Evolutionary conservation across 1,284 basidiomycete species (phyloP).

Genomic region (Cutaneotrichosporon spelunceum): DNA sequence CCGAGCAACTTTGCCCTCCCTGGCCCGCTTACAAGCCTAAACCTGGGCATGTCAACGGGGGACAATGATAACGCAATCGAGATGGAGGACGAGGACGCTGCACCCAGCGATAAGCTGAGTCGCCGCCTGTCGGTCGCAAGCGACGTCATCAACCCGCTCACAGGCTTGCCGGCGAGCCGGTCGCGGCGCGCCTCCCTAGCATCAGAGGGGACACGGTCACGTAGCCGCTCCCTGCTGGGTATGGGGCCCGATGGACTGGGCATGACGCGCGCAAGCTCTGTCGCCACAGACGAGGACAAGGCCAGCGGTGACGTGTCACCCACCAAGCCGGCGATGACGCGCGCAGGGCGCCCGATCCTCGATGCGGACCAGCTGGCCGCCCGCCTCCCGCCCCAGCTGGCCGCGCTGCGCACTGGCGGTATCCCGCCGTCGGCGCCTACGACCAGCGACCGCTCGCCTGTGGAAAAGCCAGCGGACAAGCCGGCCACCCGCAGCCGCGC

Average conservation of each 20-base stretch:
- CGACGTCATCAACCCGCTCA: conserved; percentile 48
- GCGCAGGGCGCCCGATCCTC: conserved; percentile 17
- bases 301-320: neutral
- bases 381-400: conserved; percentile 45
- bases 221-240: conserved; percentile 2
- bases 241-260: conserved; percentile 9
- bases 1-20: conserved; percentile 38
- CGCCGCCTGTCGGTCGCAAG: conserved; percentile 13
- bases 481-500: conserved; percentile 7
- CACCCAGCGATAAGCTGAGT: neutral
- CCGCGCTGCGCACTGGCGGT: conserved; percentile 35
- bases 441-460: neutral
- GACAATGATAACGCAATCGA: conserved; percentile 13
- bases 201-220: neutral
- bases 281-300: conserved; percentile 3
- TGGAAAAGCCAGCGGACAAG: neutral
- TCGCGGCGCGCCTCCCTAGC: conserved; percentile 10
- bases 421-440: neutral
- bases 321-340: neutral
- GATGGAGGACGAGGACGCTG: conserved; percentile 7
- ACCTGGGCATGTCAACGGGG: neutral
- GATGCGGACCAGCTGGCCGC: conserved; percentile 39
- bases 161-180: conserved; percentile 33
- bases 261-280: conserved; percentile 12
- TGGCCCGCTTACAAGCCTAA: conserved; percentile 9